Conservation (phyloP, 805 yeast genomes). For the Candida broadrunensis region DNA sequence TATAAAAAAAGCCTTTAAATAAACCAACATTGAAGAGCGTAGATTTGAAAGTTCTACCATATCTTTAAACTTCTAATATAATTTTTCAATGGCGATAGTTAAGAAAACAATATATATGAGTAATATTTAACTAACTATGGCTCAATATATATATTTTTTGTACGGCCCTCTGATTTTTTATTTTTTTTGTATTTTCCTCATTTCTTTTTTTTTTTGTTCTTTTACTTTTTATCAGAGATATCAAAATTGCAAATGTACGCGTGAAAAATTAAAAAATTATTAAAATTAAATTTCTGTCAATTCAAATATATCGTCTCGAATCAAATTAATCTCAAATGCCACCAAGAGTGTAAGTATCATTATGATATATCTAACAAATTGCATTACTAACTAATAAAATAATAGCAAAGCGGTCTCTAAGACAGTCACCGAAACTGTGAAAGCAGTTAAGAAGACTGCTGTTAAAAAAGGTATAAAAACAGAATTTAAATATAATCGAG, state of each 20-base stretch:
- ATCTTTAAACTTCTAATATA: too few species aligned
- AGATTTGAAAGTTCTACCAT: not conserved
- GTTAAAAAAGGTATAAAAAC: not conserved
- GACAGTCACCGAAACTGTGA: constrained; percentile 2
- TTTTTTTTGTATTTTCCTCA: too few species aligned
- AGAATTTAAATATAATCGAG: constrained; percentile 16
- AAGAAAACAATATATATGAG: too few species aligned
- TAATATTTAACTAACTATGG: not conserved
- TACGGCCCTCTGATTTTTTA: not conserved
- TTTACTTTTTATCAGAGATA: too few species aligned
- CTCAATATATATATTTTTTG: not conserved
- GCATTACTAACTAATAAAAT: not conserved
- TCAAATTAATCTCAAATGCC: too few species aligned
- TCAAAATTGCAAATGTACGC: too few species aligned
- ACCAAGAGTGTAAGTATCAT: constrained; percentile 7
- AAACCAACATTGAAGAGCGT: constrained; percentile 1
- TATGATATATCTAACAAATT: not conserved
- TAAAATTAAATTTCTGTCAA: too few species aligned
- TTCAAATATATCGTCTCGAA: too few species aligned
- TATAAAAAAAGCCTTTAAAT: constrained; percentile 15
- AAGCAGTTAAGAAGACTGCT: constrained; percentile 1
- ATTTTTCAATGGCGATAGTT: constrained; percentile 1
- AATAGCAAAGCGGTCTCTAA: constrained; percentile 1
- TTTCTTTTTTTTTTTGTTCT: too few species aligned
- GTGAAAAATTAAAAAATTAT: too few species aligned